Conservation (phyloP, 148 eudicot species). For the Amaranthus cruentus region DNA sequence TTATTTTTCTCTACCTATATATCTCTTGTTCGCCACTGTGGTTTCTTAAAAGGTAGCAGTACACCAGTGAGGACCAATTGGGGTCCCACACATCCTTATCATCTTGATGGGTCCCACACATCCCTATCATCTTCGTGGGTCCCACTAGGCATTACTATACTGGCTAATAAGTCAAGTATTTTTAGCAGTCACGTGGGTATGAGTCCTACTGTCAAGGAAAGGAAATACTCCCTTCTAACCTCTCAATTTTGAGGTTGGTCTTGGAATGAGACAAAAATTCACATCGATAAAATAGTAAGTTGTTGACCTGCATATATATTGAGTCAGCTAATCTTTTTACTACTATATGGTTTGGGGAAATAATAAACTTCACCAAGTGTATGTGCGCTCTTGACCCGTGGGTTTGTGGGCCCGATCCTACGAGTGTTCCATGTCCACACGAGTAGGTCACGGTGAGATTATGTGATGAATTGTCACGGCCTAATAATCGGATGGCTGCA, state of each 20-base stretch:
- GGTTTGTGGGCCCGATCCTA: too few relatives aligned
- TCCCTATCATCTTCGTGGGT: background rate
- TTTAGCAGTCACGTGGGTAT: conserved; percentile 21
- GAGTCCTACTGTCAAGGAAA: conserved; percentile 16
- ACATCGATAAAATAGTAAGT: too few relatives aligned
- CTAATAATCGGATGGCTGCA: too few relatives aligned
- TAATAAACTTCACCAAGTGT: too few relatives aligned
- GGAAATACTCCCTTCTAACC: conserved; percentile 8
- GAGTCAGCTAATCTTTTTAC: too few relatives aligned
- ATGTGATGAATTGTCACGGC: too few relatives aligned
- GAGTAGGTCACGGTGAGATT: too few relatives aligned
- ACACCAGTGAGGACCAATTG: background rate
- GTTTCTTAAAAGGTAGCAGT: conserved; percentile 35
- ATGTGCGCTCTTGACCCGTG: background rate
- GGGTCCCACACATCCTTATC: background rate
- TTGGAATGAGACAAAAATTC: too few relatives aligned
- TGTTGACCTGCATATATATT: too few relatives aligned
- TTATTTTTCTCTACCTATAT: background rate
- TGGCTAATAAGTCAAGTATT: conserved; percentile 16
- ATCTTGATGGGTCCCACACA: background rate
- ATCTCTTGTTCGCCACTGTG: conserved; percentile 9
- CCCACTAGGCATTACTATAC: background rate
- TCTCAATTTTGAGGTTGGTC: background rate
- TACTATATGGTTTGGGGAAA: too few relatives aligned
- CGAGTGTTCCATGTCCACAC: too few relatives aligned